These are phyloP conservation scores for Cyberlindnera mississippiensis DNA, from an alignment of 805 yeast genomes.

Conservation along the genomic window DNA sequence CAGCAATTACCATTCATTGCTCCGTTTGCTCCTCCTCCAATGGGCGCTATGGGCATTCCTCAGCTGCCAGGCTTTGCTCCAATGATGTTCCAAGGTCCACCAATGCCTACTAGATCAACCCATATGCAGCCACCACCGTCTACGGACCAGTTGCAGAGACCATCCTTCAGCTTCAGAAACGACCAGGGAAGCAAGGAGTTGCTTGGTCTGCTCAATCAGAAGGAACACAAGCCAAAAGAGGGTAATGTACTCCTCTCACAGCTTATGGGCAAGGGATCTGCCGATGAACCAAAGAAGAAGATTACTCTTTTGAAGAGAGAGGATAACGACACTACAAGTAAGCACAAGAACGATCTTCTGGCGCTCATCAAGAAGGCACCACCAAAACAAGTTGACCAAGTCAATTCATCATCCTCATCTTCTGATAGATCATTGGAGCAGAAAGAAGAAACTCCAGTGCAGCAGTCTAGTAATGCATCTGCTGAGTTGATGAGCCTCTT, in stretches of 20 bases:
- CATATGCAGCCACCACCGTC: constrained; percentile 32
- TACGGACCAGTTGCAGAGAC: constrained; percentile 36
- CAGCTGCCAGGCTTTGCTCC: constrained; percentile 11
- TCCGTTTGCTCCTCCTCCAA: constrained; percentile 22
- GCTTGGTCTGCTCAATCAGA: constrained; percentile 39
- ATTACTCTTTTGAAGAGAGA: constrained; percentile 8
- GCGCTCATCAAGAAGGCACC: constrained; percentile 20
- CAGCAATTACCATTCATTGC: constrained; percentile 21
- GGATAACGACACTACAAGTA: constrained; percentile 1
- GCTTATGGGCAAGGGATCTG: constrained; percentile 6
- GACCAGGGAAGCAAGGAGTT: constrained; percentile 39
- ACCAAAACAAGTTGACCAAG: neutral
- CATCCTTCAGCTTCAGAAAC: constrained; percentile 30
- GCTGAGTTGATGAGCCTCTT: constrained; percentile 7
- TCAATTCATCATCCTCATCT: no score
- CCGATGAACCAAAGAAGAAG: constrained; percentile 2
- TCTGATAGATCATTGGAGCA: neutral
- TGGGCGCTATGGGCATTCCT: constrained; percentile 6
- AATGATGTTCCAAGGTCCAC: constrained; percentile 13
- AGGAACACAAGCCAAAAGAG: constrained; percentile 16
- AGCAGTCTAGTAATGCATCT: constrained; percentile 3
- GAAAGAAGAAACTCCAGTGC: constrained; percentile 6
- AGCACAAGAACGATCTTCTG: constrained; percentile 20
- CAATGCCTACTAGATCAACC: constrained; percentile 12
- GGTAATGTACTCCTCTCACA: constrained; percentile 10